phyloP scores from a whole-genome alignment of 495 filamentous ascomycete genomes.

The Beverwykella pulmonaria region DNA sequence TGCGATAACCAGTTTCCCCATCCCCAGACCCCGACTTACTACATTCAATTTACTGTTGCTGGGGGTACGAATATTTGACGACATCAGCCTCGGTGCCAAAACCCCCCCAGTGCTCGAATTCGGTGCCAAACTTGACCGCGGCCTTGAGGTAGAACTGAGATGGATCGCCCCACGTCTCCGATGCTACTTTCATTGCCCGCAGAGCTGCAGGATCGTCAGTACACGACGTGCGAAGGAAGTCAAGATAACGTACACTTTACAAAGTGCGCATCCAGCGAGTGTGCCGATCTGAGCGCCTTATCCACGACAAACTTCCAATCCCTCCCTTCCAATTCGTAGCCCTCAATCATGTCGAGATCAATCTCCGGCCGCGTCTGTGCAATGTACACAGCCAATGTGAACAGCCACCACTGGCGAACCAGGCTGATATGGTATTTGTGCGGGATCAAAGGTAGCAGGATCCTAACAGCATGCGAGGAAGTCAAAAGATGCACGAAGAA shows the following conservation, averaged over 20 bases:
- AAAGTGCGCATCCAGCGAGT: conserved; percentile 74
- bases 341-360: conserved; percentile 61
- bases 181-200: conserved; percentile 71
- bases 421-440: conserved; percentile 69
- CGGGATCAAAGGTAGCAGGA: conserved; percentile 79
- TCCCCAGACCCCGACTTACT: too few species aligned
- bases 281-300: conserved; percentile 65
- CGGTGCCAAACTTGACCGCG: conserved; percentile 76
- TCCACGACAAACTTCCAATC: conserved; percentile 76
- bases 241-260: conserved; percentile 72
- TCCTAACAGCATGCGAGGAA: conserved; percentile 81
- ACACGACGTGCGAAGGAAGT: too few species aligned
- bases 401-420: conserved; percentile 85
- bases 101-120: conserved; percentile 75
- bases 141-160: conserved; percentile 75
- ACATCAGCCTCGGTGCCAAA: conserved; percentile 46
- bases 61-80: conserved; percentile 20
- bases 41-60: conserved; percentile 2
- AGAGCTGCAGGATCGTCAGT: conserved; percentile 52
- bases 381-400: conserved; percentile 76
- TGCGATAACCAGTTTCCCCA: not conserved
- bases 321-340: conserved; percentile 62
- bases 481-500: conserved; percentile 81
- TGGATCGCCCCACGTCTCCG: conserved; percentile 81
- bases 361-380: conserved; percentile 72